Base-by-base conservation (phyloP, 2,329 filamentous ascomycete genomes). In the Ophiosphaerella korrae region DNA sequence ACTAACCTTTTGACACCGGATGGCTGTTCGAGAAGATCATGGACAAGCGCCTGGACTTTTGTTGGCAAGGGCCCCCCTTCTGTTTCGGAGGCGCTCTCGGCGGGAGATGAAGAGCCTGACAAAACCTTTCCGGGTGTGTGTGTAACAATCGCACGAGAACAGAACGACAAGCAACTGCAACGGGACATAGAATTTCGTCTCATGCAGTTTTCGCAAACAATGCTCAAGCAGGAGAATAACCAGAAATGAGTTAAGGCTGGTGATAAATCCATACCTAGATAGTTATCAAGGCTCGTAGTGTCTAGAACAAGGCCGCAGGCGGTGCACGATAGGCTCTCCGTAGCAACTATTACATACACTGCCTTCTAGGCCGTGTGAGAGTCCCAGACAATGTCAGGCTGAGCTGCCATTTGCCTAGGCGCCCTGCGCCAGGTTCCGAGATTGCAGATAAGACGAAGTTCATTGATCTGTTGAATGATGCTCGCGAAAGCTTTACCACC, bases 381-480 rank as follows among this genome's bases (percentile, higher is more conserved):
- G 24, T 32, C 16, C 39, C 39, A 42, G 11, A 31, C 6, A 31
- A 14, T 26, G 39, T n/a, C 14, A 13, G n/a, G 7, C 8, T 13
- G 24, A 14, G 12, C 14, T n/a, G 11, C 5, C 9, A 13, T 13
- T 31, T 16, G 13, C 7, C 31, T 42, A 13, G 23, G 13, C 11
- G 39, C 4, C 39, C 32, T 31, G 9, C 41, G 41, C 35, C 36
- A 32, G 7, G 16, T 36, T 14, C 80, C 79, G 1, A 81, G 55
- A 40, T 80, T 77, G 33, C 80, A 82, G 3, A 81, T 62, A n/a
- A 79, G 62, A 0, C 79, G 67, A 38, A 82, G 56, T 0, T 68
- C 60, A 23, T 81, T 75, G 29, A 82, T 79, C 34, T 72, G 68
- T 48, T 78, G 75, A 0, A 82, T 48, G 0, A 75, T 73, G 39